Evolutionary conservation across 2,329 filamentous ascomycete species (phyloP).

Genomic region (Cadophora luteo-olivacea): DNA sequence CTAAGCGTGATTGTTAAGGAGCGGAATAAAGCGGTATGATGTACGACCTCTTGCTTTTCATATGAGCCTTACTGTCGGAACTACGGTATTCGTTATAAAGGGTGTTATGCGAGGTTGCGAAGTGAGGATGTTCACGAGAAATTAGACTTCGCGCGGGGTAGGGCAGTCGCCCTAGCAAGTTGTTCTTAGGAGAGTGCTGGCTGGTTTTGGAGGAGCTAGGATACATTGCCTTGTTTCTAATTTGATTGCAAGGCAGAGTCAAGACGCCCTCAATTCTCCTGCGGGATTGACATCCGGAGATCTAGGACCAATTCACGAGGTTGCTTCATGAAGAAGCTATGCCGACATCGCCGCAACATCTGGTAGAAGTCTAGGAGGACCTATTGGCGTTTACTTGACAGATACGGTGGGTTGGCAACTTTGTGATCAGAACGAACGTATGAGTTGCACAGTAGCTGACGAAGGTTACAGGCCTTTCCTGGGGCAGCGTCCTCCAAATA

Average conservation of each 20-base stretch:
- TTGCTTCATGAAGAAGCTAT: slow-evolving; percentile 60
- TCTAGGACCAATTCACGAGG: slow-evolving; percentile 57
- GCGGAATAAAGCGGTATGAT: no score
- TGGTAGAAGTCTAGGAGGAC: slow-evolving; percentile 59
- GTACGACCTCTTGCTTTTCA: no score
- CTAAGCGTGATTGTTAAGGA: no score
- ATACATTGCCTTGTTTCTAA: slow-evolving; percentile 57
- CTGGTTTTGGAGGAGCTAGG: slow-evolving; percentile 58
- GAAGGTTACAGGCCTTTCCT: slow-evolving; percentile 54
- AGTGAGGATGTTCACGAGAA: no score
- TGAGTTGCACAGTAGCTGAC: background rate
- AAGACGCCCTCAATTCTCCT: background rate
- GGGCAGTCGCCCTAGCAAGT: slow-evolving; percentile 56
- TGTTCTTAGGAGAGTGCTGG: slow-evolving; percentile 57
- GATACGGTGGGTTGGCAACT: slow-evolving; percentile 71
- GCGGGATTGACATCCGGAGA: slow-evolving; percentile 45
- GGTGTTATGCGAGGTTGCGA: no score
- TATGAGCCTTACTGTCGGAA: no score
- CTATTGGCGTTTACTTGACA: slow-evolving; percentile 62
- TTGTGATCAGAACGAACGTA: slow-evolving; percentile 27
- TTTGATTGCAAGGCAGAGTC: slow-evolving; percentile 54
- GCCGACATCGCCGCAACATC: slow-evolving; percentile 59
- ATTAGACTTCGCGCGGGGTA: no score
- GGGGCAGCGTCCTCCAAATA: slow-evolving; percentile 61
- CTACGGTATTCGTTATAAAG: no score